Evolutionary conservation across 345 rosid genomes (phyloP).

Genomic region (Citrus cavaleriei): DNA sequence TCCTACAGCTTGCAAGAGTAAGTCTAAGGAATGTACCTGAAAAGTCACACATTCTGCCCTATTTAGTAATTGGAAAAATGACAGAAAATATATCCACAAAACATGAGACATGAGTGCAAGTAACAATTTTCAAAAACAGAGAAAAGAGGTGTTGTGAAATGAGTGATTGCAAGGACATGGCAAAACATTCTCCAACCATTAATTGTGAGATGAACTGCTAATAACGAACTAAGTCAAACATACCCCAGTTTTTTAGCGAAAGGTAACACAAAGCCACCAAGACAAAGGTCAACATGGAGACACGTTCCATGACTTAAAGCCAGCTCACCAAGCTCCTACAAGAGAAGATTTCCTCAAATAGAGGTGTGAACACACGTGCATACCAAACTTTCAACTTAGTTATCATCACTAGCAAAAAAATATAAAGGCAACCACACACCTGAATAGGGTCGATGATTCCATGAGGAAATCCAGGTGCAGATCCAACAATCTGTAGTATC

Average conservation of each 20-base stretch:
- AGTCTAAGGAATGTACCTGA: background rate
- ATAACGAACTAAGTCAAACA: slow-evolving; percentile 14
- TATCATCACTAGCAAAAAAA: background rate
- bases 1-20: background rate
- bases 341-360: slow-evolving; percentile 5
- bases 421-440: slow-evolving; percentile 36
- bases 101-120: background rate
- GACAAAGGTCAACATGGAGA: slow-evolving; percentile 97
- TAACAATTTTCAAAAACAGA: background rate
- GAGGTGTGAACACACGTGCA: background rate
- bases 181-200: background rate
- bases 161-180: background rate
- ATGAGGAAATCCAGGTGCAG: slow-evolving; percentile 98
- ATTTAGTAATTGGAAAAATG: background rate
- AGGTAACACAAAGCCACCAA: slow-evolving; percentile 97
- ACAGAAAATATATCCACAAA: background rate
- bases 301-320: slow-evolving; percentile 74
- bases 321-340: slow-evolving; percentile 88
- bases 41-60: background rate
- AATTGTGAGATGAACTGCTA: background rate
- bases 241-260: slow-evolving; percentile 92
- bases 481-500: slow-evolving; percentile 83
- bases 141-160: background rate
- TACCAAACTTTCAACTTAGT: slow-evolving; percentile 8
- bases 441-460: slow-evolving; percentile 96